Conservation (phyloP, 2,329 filamentous ascomycete genomes). For the Pleochaeta shiraiana region DNA sequence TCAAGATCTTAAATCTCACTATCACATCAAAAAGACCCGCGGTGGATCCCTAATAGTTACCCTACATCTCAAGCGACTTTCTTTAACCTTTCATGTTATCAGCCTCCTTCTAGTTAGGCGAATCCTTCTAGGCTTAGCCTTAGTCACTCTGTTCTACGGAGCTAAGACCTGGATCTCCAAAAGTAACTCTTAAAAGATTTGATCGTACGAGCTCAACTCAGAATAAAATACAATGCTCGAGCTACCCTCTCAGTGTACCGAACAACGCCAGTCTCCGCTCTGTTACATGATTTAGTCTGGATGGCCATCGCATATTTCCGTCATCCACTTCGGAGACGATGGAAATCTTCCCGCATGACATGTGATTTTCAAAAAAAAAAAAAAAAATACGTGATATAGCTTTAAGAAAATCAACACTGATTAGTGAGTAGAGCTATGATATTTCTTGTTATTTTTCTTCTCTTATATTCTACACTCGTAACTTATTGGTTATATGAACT, state of each 20-base stretch:
- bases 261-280: neutral
- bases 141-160: neutral
- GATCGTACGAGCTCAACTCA: neutral
- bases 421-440: too few species aligned
- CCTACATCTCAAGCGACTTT: neutral
- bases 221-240: neutral
- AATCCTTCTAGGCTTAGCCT: neutral
- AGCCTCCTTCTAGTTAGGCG: neutral
- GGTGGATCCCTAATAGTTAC: neutral
- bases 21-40: neutral
- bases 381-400: too few species aligned
- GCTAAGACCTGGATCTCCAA: constrained; percentile 1
- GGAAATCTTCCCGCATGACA: neutral
- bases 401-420: too few species aligned
- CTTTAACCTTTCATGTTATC: neutral
- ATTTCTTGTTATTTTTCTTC: too few species aligned
- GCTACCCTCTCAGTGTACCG: neutral
- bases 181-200: neutral
- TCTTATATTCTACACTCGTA: too few species aligned
- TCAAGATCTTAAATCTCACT: neutral
- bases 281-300: neutral
- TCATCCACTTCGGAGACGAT: neutral
- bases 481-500: too few species aligned
- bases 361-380: neutral
- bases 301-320: neutral